A percentile compares a stretch with the other conserved stretches of the same genome.
Evolutionary conservation across 164 flowering plant genomes (phyloP).

Genomic region (Magnolia changhungtana): DNA sequence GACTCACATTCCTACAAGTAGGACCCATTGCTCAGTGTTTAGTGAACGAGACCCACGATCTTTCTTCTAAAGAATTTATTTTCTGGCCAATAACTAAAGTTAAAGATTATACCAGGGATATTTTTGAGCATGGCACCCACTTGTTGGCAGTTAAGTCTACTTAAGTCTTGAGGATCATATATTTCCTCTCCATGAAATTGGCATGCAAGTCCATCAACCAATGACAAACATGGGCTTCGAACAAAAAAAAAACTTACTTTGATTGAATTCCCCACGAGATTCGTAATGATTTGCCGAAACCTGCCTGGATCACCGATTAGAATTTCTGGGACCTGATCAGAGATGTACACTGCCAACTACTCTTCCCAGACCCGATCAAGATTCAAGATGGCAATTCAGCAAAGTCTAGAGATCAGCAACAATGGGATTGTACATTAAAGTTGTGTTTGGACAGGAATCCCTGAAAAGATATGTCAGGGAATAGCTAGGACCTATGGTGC

Average conservation of each 20-base stretch:
- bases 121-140: neutral
- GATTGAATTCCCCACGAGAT: conserved; percentile 94
- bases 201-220: too few relatives aligned
- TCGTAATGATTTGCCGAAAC: conserved; percentile 88
- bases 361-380: conserved; percentile 15
- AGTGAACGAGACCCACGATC: too few relatives aligned
- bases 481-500: too few relatives aligned
- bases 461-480: neutral
- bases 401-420: conserved; percentile 8
- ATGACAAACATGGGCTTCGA: neutral
- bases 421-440: neutral
- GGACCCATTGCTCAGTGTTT: too few relatives aligned
- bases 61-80: neutral
- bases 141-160: neutral
- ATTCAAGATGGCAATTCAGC: conserved; percentile 10
- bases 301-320: conserved; percentile 93
- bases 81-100: neutral
- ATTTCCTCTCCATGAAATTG: too few relatives aligned
- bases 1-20: neutral
- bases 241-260: conserved; percentile 50
- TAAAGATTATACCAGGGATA: too few relatives aligned
- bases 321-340: conserved; percentile 74
- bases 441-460: too few relatives aligned
- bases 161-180: too few relatives aligned
- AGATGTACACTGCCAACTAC: conserved; percentile 83